Evolutionary conservation across 2,329 filamentous ascomycete species (phyloP).

Genomic region (Aureobasidium sp.): DNA sequence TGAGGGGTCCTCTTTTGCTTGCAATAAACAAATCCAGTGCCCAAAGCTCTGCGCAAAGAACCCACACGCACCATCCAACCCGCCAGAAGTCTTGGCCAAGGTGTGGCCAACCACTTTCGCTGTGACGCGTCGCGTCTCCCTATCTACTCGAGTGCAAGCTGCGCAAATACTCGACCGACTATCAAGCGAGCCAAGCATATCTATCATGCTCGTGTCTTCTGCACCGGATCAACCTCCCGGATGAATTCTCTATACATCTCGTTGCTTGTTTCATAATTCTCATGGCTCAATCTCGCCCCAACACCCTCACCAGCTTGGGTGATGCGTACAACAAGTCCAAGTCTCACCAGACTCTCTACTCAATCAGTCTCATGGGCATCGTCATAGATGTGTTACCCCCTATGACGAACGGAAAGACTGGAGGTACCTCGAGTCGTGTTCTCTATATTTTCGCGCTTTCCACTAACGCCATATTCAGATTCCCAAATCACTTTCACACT

Average conservation of each 20-base stretch:
- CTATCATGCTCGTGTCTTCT: not conserved
- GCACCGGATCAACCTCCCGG: not conserved
- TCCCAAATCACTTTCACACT: slow-evolving; percentile 30
- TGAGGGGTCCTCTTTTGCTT: slow-evolving; percentile 11
- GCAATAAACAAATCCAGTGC: slow-evolving; percentile 8
- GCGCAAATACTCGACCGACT: not conserved
- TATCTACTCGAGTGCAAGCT: not conserved
- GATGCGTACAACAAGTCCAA: slow-evolving; percentile 14
- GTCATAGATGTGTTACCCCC: slow-evolving; percentile 54
- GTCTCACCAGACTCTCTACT: not conserved
- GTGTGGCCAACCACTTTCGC: not conserved
- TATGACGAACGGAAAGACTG: slow-evolving; percentile 43
- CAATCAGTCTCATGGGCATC: slow-evolving; percentile 59
- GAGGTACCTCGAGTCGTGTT: slow-evolving; percentile 34
- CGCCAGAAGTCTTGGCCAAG: slow-evolving; percentile 1
- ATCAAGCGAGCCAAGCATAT: not conserved
- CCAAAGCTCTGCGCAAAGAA: slow-evolving; percentile 8
- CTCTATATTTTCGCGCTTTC: not conserved
- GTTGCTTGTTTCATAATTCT: not conserved
- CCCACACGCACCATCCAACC: not conserved
- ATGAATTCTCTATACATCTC: not conserved
- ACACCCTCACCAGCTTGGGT: not conserved
- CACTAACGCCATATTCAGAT: slow-evolving; percentile 13
- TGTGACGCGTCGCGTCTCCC: not conserved
- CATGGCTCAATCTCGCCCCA: slow-evolving; percentile 14